Base-by-base conservation (phyloP, 177 flowering plant species). In the Vitis hybrid region DNA sequence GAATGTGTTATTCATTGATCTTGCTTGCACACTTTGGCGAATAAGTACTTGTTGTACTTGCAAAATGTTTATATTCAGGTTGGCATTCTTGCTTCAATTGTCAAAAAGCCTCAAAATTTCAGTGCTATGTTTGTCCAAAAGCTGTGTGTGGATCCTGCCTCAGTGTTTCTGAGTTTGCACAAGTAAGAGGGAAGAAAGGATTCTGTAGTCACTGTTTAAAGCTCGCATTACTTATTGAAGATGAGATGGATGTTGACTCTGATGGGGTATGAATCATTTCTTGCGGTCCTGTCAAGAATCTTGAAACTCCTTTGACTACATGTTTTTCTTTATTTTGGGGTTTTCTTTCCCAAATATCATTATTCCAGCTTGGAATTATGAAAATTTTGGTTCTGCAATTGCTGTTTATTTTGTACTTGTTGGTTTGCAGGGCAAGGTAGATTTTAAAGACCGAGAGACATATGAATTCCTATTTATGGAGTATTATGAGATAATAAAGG, bases 1-100 rank as follows among this genome's bases (percentile, higher is more conserved):
- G 26, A 18, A 45, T 16, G 14, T 12, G 2, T 34, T 13, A 48
- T 62, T 34, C 49, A 39, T 31, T 39, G 75, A 61, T 16, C 13
- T 50, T 31, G 18, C 19, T 56, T 34, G 26, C 19, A 34, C 16
- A 56, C 16, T 26, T 26, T 26, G 29, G 29, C 0, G 29, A 26
- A 26, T 26, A 26, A 26, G 29, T 26, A 57, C 8, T 9, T 14
- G 22, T 12, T 48, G 48, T 52, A 3, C 53, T 52, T 48, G 22
- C 7, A 34, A 22, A 11, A 29, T 65, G 57, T 67, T 49, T 14
- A 56, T 3, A 81, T 76, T 65, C 86, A 93, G 97, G 67, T 66
- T 75, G 91, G 85, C 97, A 93, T 69, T 65, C 39, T 34, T 93
- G 98, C 83, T 73, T 61, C 66, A 14, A 69, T 2, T 93, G 98